Conservation (phyloP, 495 filamentous ascomycete species). For the Penicillium antarcticum region DNA sequence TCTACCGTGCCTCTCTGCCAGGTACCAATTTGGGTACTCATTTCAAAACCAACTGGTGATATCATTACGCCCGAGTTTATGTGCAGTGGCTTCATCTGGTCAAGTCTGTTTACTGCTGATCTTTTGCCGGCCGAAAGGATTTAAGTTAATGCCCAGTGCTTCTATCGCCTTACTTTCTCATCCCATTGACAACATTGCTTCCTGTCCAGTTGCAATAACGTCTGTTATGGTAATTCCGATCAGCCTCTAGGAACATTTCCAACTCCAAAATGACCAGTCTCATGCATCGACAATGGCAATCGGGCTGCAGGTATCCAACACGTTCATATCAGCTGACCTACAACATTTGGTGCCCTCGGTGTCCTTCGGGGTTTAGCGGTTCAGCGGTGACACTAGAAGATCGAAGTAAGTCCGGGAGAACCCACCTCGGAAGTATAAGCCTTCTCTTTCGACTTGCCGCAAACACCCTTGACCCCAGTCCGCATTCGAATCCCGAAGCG, state of each 20-base stretch:
- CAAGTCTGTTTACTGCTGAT: too few relatives aligned
- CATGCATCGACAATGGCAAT: slow-evolving; percentile 15
- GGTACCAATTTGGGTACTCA: slow-evolving; percentile 11
- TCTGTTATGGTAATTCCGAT: background rate
- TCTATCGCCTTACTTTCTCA: too few relatives aligned
- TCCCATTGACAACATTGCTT: too few relatives aligned
- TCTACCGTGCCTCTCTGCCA: slow-evolving; percentile 12
- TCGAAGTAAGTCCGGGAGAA: background rate
- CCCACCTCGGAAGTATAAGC: slow-evolving; percentile 13
- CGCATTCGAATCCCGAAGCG: slow-evolving; percentile 20
- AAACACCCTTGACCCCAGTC: slow-evolving; percentile 14
- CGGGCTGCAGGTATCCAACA: slow-evolving; percentile 16
- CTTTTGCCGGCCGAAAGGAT: too few relatives aligned
- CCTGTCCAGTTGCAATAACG: background rate
- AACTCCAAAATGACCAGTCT: slow-evolving; percentile 5
- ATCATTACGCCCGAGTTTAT: slow-evolving; percentile 6
- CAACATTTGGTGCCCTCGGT: background rate
- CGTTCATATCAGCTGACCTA: slow-evolving; percentile 22
- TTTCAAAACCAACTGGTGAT: slow-evolving; percentile 19
- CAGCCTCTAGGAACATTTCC: background rate
- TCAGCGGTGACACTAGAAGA: background rate
- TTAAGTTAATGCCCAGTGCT: too few relatives aligned
- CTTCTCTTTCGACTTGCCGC: slow-evolving; percentile 5
- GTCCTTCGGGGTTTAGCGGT: background rate
- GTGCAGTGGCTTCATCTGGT: background rate